Percentiles rank a stretch among this genome's conserved stretches.
These are phyloP conservation scores for Pugionium dolabratum DNA, from an alignment of 345 rosid species.

Conservation along the genomic window DNA sequence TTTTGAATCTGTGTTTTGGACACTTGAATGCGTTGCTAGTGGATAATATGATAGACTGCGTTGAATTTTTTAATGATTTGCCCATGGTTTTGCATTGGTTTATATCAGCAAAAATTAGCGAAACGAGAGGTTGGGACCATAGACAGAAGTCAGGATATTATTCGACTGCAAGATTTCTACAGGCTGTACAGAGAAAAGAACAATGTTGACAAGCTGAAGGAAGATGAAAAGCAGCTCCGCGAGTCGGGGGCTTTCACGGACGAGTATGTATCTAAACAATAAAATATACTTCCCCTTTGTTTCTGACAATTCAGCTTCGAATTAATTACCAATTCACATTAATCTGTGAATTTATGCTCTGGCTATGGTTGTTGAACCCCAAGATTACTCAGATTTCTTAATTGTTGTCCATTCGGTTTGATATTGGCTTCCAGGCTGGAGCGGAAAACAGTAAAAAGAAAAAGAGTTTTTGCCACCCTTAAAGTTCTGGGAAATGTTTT, in stretches of 20 bases:
- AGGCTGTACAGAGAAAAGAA: conserved; percentile 75
- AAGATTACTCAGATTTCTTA: conserved; percentile 22
- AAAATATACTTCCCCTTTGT: neutral
- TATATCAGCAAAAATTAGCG: conserved; percentile 91
- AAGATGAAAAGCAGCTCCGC: conserved; percentile 79
- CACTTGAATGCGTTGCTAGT: conserved; percentile 12
- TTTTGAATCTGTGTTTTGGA: neutral
- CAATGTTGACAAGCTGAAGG: conserved; percentile 70
- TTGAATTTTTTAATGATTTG: neutral
- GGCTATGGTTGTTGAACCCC: conserved; percentile 9
- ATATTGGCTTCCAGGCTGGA: conserved; percentile 67
- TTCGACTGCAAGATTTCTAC: conserved; percentile 83
- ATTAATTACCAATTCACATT: neutral
- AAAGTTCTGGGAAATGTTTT: conserved; percentile 83
- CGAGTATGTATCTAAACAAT: conserved; percentile 61
- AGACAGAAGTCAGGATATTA: conserved; percentile 87
- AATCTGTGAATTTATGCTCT: neutral
- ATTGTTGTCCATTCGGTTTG: conserved; percentile 15
- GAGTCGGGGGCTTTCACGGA: conserved; percentile 71
- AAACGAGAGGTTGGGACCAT: conserved; percentile 83
- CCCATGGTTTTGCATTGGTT: conserved; percentile 29
- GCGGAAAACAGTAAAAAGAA: conserved; percentile 77
- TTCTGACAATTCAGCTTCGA: neutral
- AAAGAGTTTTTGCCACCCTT: conserved; percentile 79
- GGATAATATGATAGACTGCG: neutral